These are phyloP conservation scores for Penicillium silybi DNA, from an alignment of 495 filamentous ascomycete species.

Conservation along the genomic window DNA sequence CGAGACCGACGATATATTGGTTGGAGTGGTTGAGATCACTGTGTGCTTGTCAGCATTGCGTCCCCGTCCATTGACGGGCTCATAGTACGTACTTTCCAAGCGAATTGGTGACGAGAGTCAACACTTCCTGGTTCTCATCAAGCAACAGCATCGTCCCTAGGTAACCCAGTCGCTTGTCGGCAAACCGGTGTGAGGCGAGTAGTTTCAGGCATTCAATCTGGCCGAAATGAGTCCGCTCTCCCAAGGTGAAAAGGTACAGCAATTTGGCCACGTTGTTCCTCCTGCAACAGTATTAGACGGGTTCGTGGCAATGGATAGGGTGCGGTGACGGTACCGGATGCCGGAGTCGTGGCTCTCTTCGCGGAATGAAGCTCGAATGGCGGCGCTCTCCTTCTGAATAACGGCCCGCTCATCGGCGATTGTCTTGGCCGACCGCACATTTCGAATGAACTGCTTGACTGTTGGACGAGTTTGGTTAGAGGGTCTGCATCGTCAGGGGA, in stretches of 20 bases:
- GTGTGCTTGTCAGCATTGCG: conserved; percentile 14
- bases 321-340: conserved; percentile 54
- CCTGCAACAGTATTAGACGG: conserved; percentile 47
- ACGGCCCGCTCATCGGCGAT: conserved; percentile 97
- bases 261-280: conserved; percentile 99
- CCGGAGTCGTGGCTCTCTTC: conserved; percentile 92
- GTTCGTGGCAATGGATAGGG: conserved; percentile 4
- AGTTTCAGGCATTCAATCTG: conserved; percentile 99
- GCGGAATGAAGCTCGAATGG: conserved; percentile 92
- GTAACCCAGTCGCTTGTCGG: conserved; percentile 95
- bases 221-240: conserved; percentile 96
- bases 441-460: conserved; percentile 99
- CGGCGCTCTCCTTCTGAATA: conserved; percentile 97
- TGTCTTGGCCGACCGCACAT: conserved; percentile 96
- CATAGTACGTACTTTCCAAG: conserved; percentile 72
- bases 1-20: conserved; percentile 96
- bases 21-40: conserved; percentile 97
- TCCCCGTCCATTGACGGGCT: background rate
- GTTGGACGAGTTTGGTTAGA: conserved; percentile 14
- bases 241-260: conserved; percentile 96
- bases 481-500: conserved; percentile 28
- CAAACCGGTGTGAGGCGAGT: conserved; percentile 92
- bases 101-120: conserved; percentile 96
- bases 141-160: conserved; percentile 92
- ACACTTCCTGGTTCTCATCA: conserved; percentile 97